Evolutionary conservation across 495 filamentous ascomycete species (phyloP), one percentile per base, ranked within the genome.

Genomic region (Penicillium longicatenatum): DNA sequence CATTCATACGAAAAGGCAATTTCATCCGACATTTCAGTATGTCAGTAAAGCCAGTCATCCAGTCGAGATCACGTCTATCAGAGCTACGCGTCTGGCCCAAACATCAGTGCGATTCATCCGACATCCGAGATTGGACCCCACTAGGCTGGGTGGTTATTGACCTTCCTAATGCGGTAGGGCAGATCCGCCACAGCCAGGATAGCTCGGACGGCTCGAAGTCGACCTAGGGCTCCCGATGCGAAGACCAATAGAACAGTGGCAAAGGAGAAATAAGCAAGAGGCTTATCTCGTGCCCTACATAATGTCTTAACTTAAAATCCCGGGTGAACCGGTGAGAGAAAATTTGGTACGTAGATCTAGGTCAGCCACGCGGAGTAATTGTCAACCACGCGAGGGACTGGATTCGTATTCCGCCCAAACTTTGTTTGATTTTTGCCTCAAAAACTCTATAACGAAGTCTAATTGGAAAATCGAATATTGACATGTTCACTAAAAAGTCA

Each of bases 311-410:
- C 51, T 51, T 55, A 49, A 62, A 55, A 30, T 54, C 46, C 51
- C 44, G 44, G 50, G 30, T 35, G 46, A 52, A 29, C 52, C 55
- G 60, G 60, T 59, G 60, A 62, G 43, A 30, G 41, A 39, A 51
- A 48, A 46, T 20, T 9, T 37, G 20, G 19, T 24, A n/a, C 4
- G 45, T 6, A 14, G 24, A 48, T 48, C 33, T 33, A 21, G 43
- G 6, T 24, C 55, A 26, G 30, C 41, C 45, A 29, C 20, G 6
- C 33, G 50, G 35, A 45, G 41, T 45, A 41, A 31, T 35, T 43
- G 47, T 26, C 35, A 44, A 24, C 33, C 20, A 47, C 29, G 44
- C 44, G 50, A 48, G 12, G 22, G 14, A 14, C 37, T 39, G 3
- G 9, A 35, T 35, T 35, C 31, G 31, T 35, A 14, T 35, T 26